These are phyloP conservation scores for Pleurotus djamor DNA, from an alignment of 768 basidiomycete species.

Conservation along the genomic window DNA sequence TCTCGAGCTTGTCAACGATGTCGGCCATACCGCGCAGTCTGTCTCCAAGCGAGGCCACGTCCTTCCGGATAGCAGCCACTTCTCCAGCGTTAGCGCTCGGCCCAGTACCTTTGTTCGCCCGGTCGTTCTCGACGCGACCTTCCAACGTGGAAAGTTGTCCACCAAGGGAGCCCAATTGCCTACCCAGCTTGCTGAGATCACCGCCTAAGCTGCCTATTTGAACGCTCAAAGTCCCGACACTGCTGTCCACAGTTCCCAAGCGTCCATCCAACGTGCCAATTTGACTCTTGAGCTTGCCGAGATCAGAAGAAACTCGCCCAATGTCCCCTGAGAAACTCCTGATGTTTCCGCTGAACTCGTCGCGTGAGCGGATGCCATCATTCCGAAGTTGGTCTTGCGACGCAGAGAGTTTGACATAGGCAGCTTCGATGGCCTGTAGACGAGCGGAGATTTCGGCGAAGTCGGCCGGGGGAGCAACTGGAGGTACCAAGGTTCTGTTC, in stretches of 20 bases:
- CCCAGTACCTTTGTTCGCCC: constrained; percentile 7
- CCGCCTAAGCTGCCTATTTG: constrained; percentile 35
- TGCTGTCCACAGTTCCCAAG: constrained; percentile 32
- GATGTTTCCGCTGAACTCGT: constrained; percentile 53
- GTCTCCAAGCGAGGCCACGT: neutral
- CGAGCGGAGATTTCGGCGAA: constrained; percentile 64
- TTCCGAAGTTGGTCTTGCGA: constrained; percentile 50
- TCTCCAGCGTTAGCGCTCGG: neutral
- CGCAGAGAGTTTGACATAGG: constrained; percentile 55
- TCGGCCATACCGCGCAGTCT: neutral
- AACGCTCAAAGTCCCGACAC: constrained; percentile 13
- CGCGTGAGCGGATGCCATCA: constrained; percentile 45
- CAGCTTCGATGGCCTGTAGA: constrained; percentile 61
- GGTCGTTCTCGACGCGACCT: constrained; percentile 15
- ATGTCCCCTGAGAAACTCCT: constrained; percentile 22
- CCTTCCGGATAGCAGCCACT: neutral
- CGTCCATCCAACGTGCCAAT: constrained; percentile 28
- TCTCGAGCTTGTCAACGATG: neutral
- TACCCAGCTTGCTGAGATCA: constrained; percentile 6
- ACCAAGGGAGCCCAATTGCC: constrained; percentile 16
- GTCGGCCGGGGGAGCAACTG: constrained; percentile 51
- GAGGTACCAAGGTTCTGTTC: constrained; percentile 18
- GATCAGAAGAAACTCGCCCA: constrained; percentile 22
- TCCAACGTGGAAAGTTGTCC: constrained; percentile 20
- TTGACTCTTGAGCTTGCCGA: constrained; percentile 27